Percentiles rank a stretch among this genome's conserved stretches.
phyloP scores from a whole-genome alignment of 805 yeast species.

The Saccharomycopsis lassenensis region DNA sequence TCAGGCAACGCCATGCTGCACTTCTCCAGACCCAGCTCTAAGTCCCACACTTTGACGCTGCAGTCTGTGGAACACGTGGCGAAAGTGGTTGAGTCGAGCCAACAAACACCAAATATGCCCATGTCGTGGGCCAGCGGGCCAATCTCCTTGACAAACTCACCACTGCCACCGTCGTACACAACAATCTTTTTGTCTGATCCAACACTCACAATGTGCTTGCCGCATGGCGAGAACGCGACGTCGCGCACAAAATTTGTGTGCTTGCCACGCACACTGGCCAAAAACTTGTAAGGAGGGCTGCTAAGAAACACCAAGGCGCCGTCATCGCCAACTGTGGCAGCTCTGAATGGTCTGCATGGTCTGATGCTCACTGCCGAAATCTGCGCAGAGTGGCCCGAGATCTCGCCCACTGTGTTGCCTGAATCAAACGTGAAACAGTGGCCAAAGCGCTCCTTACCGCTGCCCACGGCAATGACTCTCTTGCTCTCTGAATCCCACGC shows the following conservation, averaged over 20 bases:
- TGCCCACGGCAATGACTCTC: slow-evolving; percentile 88
- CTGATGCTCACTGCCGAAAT: slow-evolving; percentile 79
- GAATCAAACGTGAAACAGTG: slow-evolving; percentile 90
- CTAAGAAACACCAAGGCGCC: slow-evolving; percentile 70
- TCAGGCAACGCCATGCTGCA: slow-evolving; percentile 33
- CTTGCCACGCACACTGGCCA: slow-evolving; percentile 55
- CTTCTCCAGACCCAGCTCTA: slow-evolving; percentile 32
- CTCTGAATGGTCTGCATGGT: slow-evolving; percentile 83
- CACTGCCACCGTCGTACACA: slow-evolving; percentile 79
- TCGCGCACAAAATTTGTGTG: slow-evolving; percentile 75
- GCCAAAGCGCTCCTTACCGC: slow-evolving; percentile 85
- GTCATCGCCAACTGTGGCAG: slow-evolving; percentile 89
- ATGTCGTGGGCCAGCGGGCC: slow-evolving; percentile 47
- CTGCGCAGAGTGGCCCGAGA: slow-evolving; percentile 80
- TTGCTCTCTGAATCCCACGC: slow-evolving; percentile 88
- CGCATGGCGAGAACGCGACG: slow-evolving; percentile 75
- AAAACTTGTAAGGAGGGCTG: slow-evolving; percentile 93
- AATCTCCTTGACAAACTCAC: slow-evolving; percentile 52
- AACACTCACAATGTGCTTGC: slow-evolving; percentile 61
- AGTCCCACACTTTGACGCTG: slow-evolving; percentile 55
- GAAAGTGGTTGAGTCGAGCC: slow-evolving; percentile 50
- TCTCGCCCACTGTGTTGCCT: slow-evolving; percentile 95
- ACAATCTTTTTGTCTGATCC: slow-evolving; percentile 76
- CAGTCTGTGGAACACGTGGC: slow-evolving; percentile 82
- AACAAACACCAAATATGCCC: slow-evolving; percentile 69